Conservation (phyloP, 495 filamentous ascomycete genomes). For the Articulospora tetracladia region DNA sequence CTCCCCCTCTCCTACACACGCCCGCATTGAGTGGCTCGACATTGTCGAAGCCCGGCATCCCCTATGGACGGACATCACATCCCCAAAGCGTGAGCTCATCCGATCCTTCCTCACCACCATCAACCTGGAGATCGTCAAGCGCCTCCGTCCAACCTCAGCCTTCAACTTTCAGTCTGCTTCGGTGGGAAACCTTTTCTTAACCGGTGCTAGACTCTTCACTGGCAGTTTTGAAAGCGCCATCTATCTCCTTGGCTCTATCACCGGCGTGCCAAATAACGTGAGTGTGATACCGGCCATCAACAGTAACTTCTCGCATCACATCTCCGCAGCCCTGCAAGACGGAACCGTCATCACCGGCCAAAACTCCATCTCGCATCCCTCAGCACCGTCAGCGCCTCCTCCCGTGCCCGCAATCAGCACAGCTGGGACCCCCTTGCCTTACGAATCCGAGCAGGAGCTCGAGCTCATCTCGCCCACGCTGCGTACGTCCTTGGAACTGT, state of each 20-base stretch:
- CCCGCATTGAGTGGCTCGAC: slow-evolving; percentile 75
- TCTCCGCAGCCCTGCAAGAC: slow-evolving; percentile 74
- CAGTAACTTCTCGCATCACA: slow-evolving; percentile 91
- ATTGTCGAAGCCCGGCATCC: slow-evolving; percentile 77
- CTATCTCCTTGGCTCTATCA: slow-evolving; percentile 77
- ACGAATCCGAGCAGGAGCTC: neutral
- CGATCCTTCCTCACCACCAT: slow-evolving; percentile 83
- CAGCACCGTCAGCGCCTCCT: slow-evolving; percentile 37
- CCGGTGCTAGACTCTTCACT: slow-evolving; percentile 76
- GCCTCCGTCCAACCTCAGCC: slow-evolving; percentile 67
- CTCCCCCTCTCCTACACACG: slow-evolving; percentile 45
- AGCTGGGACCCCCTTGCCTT: neutral
- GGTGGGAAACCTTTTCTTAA: slow-evolving; percentile 93
- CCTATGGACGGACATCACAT: slow-evolving; percentile 73
- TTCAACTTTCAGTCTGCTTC: slow-evolving; percentile 88
- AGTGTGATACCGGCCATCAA: slow-evolving; percentile 87
- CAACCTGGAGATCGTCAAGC: slow-evolving; percentile 88
- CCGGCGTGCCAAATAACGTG: slow-evolving; percentile 68
- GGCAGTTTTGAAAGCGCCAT: slow-evolving; percentile 80
- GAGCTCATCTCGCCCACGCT: slow-evolving; percentile 1
- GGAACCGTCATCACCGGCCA: slow-evolving; percentile 84
- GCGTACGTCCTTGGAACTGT: slow-evolving; percentile 19
- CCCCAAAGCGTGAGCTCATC: slow-evolving; percentile 86
- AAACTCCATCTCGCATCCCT: slow-evolving; percentile 86
- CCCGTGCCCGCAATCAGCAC: neutral